Evolutionary conservation across 805 yeast genomes (phyloP).

Genomic region (Candida patagonica): DNA sequence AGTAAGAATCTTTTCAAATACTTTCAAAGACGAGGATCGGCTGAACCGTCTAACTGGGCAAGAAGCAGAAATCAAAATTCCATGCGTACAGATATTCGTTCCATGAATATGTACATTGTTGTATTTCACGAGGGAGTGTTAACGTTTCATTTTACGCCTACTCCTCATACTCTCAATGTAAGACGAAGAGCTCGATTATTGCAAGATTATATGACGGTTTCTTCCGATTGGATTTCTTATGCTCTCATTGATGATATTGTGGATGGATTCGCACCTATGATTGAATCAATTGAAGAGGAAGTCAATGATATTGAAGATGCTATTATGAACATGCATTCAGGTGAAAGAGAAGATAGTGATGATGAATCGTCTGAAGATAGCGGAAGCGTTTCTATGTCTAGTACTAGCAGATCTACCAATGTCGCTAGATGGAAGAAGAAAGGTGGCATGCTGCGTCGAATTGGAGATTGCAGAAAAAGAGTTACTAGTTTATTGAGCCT

Average conservation of each 20-base stretch:
- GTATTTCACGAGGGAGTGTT: constrained; percentile 87
- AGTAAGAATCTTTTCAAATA: not conserved
- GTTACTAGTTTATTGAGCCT: constrained; percentile 85
- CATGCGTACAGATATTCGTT: constrained; percentile 40
- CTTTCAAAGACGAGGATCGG: not conserved
- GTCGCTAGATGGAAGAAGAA: constrained; percentile 75
- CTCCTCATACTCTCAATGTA: constrained; percentile 94
- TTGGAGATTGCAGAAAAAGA: constrained; percentile 90
- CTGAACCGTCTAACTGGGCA: not conserved
- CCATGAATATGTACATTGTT: constrained; percentile 85
- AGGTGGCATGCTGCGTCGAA: constrained; percentile 90
- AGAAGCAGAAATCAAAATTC: not conserved
- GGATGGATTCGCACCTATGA: constrained; percentile 95
- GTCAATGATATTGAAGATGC: constrained; percentile 93
- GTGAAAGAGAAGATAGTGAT: constrained; percentile 37
- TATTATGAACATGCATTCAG: constrained; percentile 77
- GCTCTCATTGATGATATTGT: constrained; percentile 95
- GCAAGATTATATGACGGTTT: constrained; percentile 78
- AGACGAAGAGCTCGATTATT: constrained; percentile 84
- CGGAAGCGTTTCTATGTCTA: constrained; percentile 22
- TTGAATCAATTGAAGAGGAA: constrained; percentile 87
- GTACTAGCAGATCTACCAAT: constrained; percentile 30
- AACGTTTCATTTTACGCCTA: constrained; percentile 88
- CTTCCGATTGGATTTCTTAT: constrained; percentile 95
- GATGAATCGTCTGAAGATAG: constrained; percentile 28